Evolutionary conservation across 1,284 basidiomycete species (phyloP), one percentile per base, ranked within the genome.

Genomic region (Rhodotorula sp.): DNA sequence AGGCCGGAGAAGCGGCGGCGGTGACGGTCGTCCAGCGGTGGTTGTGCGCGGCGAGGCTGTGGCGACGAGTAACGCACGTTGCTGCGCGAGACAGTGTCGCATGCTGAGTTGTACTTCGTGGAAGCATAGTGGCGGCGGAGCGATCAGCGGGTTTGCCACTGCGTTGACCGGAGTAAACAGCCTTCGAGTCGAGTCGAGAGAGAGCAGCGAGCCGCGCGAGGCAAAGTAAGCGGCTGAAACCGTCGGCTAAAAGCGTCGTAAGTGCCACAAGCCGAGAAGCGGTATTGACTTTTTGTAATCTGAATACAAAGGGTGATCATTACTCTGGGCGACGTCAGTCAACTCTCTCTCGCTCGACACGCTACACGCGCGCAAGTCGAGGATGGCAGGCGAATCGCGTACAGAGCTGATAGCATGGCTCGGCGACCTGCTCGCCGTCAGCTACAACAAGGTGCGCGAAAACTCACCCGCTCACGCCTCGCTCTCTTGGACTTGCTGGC

Each of bases 331-430:
- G 26, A 57, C 58, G 39, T 34, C 58, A 34, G 31, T 58, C 39
- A 43, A 12, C 39, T 34, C 5, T 34, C 34, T 34, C 14, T 12
- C n/a, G 3, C 5, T 49, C 23, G 21, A 14, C 5, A 15, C 60
- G 4, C 47, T 31, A n/a, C 4, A 18, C 18, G 7, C 14, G n/a
- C 52, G 34, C 43, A 15, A 7, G 51, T 3, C 8, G 6, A 48
- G n/a, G 48, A 72, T 72, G 70, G 60, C 68, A 3, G 76, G 74
- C 57, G 75, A 77, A 60, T 78, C 76, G 31, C 82, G 96, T 80
- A 91, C 91, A 61, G 97, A 99, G 80, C 87, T 99, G 47, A 81
- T 99, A 56, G 86, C 86, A 63, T 99, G 97, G 97, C 84, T 97
- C 80, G 98, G 98, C 83, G 92, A 96, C 61, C 88, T 99, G 29